These are phyloP conservation scores for Oleoguttula mirabilis DNA, from an alignment of 495 filamentous ascomycete species.

Conservation along the genomic window DNA sequence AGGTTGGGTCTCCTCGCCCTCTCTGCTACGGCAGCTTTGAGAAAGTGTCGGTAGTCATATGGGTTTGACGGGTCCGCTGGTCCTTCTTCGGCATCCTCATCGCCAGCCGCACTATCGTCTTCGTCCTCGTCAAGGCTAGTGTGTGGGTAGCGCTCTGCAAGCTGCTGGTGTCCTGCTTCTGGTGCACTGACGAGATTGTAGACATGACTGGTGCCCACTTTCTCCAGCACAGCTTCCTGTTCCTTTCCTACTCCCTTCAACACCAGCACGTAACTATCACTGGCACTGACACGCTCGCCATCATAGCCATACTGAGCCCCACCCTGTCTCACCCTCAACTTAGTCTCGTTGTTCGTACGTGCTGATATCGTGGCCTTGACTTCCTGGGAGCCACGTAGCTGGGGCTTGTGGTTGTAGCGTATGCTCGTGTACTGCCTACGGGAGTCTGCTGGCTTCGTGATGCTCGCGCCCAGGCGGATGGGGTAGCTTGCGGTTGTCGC, in stretches of 20 bases:
- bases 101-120: neutral
- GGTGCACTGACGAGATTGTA: slow-evolving; percentile 16
- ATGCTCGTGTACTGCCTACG: slow-evolving; percentile 4
- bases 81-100: neutral
- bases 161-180: slow-evolving; percentile 3
- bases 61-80: slow-evolving; percentile 11
- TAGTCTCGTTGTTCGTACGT: neutral
- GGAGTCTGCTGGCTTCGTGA: neutral
- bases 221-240: slow-evolving; percentile 9
- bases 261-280: slow-evolving; percentile 5
- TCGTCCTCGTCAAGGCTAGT: neutral
- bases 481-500: neutral
- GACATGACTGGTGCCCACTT: neutral
- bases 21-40: neutral
- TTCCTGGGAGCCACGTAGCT: neutral
- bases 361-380: neutral
- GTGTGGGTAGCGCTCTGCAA: slow-evolving; percentile 5
- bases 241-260: slow-evolving; percentile 1
- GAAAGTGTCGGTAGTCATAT: slow-evolving; percentile 14
- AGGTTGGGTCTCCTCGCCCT: neutral
- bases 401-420: slow-evolving; percentile 10
- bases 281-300: neutral
- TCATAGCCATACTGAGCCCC: slow-evolving; percentile 4
- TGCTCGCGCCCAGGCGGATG: slow-evolving; percentile 11
- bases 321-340: slow-evolving; percentile 2